phyloP scores from a whole-genome alignment of 2,329 filamentous ascomycete species.

The Alternaria arborescens region DNA sequence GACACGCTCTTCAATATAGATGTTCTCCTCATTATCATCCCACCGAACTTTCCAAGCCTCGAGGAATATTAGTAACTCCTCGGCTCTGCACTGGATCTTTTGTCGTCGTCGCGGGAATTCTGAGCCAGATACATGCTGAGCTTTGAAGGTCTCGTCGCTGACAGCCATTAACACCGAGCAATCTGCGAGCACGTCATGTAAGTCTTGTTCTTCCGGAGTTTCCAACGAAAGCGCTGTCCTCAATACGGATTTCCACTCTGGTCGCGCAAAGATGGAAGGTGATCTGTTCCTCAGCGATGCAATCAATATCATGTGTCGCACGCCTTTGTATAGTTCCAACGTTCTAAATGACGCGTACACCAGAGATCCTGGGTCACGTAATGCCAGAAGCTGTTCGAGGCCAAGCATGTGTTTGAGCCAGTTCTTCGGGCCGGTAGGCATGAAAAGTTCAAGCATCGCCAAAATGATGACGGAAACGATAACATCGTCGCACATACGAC shows the following conservation, averaged over 20 bases:
- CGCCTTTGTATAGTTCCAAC: conserved; percentile 30
- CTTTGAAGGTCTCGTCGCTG: conserved; percentile 17
- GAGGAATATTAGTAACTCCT: conserved; percentile 6
- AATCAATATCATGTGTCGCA: conserved; percentile 36
- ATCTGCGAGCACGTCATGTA: conserved; percentile 42
- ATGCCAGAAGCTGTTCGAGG: conserved; percentile 35
- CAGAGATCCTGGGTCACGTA: conserved; percentile 27
- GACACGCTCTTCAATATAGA: not conserved
- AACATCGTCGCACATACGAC: conserved; percentile 35
- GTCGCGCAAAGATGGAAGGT: conserved; percentile 36
- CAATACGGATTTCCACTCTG: conserved; percentile 36
- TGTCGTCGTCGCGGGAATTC: not conserved
- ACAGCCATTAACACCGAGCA: conserved; percentile 36
- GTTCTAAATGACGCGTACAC: conserved; percentile 20
- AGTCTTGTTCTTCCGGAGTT: conserved; percentile 31
- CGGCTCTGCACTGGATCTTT: not conserved
- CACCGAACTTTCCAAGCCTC: conserved; percentile 19
- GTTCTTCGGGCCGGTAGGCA: conserved; percentile 33
- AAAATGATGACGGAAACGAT: conserved; percentile 37
- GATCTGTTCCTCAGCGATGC: conserved; percentile 28
- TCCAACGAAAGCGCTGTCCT: conserved; percentile 20
- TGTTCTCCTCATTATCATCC: conserved; percentile 16
- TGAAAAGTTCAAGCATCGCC: conserved; percentile 37
- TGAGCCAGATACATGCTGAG: not conserved
- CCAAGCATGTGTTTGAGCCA: conserved; percentile 43